phyloP scores from a whole-genome alignment of 2,329 filamentous ascomycete genomes.

The Thelonectria rubi region DNA sequence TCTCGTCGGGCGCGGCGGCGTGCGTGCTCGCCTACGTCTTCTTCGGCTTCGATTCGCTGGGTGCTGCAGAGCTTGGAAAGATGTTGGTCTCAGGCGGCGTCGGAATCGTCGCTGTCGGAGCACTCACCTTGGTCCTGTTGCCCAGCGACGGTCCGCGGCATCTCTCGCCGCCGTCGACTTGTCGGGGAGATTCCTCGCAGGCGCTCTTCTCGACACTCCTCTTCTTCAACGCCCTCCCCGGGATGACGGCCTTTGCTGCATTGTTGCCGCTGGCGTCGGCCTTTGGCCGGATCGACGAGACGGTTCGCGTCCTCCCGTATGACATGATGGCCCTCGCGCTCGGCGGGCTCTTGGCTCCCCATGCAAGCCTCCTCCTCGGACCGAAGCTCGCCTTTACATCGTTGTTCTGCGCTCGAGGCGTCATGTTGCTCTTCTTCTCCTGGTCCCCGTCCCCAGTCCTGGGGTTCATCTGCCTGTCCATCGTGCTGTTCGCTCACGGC shows the following conservation, averaged over 20 bases:
- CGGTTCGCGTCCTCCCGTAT: neutral
- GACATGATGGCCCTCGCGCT: slow-evolving; percentile 9
- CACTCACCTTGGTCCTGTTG: neutral
- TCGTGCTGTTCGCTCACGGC: slow-evolving; percentile 8
- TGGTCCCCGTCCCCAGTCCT: neutral
- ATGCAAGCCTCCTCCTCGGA: slow-evolving; percentile 3
- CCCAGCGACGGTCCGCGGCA: neutral
- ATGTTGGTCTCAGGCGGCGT: neutral
- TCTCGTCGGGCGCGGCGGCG: slow-evolving; percentile 6
- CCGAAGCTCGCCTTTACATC: neutral
- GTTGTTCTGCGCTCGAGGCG: slow-evolving; percentile 1
- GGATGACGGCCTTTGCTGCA: slow-evolving; percentile 11
- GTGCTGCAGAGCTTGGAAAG: neutral
- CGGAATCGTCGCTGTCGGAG: neutral
- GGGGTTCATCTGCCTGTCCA: neutral
- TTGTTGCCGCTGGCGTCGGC: slow-evolving; percentile 4
- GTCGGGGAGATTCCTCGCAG: too few relatives aligned
- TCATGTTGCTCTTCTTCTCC: slow-evolving; percentile 5
- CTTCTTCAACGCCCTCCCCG: slow-evolving; percentile 22
- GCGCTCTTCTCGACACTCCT: slow-evolving; percentile 4
- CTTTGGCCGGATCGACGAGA: neutral
- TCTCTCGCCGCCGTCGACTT: neutral
- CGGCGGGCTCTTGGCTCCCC: slow-evolving; percentile 10
- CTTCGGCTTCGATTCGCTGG: neutral
- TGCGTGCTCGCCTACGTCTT: neutral